Conservation (phyloP, 2,329 filamentous ascomycete genomes). For the Penicillium sp. region DNA sequence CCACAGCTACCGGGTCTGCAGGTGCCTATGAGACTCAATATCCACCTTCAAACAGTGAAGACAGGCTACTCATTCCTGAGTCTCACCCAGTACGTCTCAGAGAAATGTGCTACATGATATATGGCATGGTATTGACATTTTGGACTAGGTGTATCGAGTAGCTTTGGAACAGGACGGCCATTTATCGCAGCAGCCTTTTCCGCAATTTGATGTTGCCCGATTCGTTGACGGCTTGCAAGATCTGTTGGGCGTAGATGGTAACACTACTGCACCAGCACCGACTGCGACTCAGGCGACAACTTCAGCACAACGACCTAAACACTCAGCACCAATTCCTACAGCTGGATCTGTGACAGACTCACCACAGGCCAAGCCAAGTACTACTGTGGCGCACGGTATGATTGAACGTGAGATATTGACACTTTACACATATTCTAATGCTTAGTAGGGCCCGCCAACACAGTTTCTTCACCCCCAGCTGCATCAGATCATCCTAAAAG, state of each 20-base stretch:
- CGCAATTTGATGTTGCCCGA: slow-evolving; percentile 17
- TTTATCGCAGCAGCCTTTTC: slow-evolving; percentile 28
- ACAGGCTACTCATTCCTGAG: slow-evolving; percentile 27
- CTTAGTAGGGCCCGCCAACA: not conserved
- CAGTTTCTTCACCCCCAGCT: not conserved
- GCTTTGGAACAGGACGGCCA: slow-evolving; percentile 33
- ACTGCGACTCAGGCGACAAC: slow-evolving; percentile 3
- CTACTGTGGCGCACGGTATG: not conserved
- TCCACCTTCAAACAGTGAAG: slow-evolving; percentile 30
- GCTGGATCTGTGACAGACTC: not conserved
- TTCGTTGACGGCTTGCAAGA: slow-evolving; percentile 19
- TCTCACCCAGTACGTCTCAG: slow-evolving; percentile 32
- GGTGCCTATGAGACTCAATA: slow-evolving; percentile 36
- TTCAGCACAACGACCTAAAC: not conserved
- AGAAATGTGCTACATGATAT: not conserved
- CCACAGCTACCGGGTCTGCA: slow-evolving; percentile 15
- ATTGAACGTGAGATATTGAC: not conserved
- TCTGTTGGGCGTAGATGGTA: slow-evolving; percentile 1
- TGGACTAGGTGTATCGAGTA: slow-evolving; percentile 31
- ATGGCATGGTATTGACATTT: slow-evolving; percentile 11
- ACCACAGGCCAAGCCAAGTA: not conserved
- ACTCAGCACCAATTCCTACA: not conserved
- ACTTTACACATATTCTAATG: not conserved
- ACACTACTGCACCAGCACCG: slow-evolving; percentile 1
- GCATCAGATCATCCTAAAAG: not conserved